Conservation (phyloP, 2,329 filamentous ascomycete species). For the Chaetoscypha palmicola region DNA sequence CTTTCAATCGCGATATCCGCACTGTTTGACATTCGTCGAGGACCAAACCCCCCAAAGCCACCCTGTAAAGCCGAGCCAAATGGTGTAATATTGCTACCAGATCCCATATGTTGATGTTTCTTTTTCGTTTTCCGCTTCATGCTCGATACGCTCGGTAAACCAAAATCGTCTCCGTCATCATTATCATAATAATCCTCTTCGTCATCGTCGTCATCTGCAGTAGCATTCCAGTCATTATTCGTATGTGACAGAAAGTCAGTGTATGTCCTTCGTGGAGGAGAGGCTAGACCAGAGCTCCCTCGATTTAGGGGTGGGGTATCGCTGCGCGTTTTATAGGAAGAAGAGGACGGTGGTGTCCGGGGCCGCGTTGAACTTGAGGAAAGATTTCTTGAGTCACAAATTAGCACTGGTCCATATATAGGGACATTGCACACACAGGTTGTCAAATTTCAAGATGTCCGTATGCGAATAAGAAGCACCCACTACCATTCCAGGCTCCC, state of each 20-base stretch:
- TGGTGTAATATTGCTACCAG: constrained; percentile 20
- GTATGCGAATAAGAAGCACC: constrained; percentile 95
- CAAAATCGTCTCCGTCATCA: constrained; percentile 92
- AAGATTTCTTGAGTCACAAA: constrained; percentile 42
- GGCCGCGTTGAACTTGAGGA: constrained; percentile 58
- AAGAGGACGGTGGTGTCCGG: constrained; percentile 65
- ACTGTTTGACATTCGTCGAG: constrained; percentile 70
- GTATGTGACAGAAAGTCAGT: constrained; percentile 75
- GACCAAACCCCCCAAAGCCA: constrained; percentile 32
- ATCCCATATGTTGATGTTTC: constrained; percentile 9
- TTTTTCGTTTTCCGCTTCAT: constrained; percentile 69
- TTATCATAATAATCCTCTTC: constrained; percentile 72
- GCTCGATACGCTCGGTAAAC: constrained; percentile 82
- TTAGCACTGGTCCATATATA: constrained; percentile 7
- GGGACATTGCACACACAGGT: constrained; percentile 49
- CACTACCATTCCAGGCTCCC: constrained; percentile 69
- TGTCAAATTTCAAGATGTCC: constrained; percentile 83
- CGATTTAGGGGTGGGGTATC: constrained; percentile 51
- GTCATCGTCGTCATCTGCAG: constrained; percentile 59
- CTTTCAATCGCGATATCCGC: constrained; percentile 91
- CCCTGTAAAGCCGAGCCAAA: constrained; percentile 35
- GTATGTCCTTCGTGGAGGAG: constrained; percentile 66
- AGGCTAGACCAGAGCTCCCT: constrained; percentile 45
- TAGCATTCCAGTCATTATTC: constrained; percentile 73
- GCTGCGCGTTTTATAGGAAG: constrained; percentile 44